phyloP scores from a whole-genome alignment of 1,139 yeast species.

The Diutina siamensis region DNA sequence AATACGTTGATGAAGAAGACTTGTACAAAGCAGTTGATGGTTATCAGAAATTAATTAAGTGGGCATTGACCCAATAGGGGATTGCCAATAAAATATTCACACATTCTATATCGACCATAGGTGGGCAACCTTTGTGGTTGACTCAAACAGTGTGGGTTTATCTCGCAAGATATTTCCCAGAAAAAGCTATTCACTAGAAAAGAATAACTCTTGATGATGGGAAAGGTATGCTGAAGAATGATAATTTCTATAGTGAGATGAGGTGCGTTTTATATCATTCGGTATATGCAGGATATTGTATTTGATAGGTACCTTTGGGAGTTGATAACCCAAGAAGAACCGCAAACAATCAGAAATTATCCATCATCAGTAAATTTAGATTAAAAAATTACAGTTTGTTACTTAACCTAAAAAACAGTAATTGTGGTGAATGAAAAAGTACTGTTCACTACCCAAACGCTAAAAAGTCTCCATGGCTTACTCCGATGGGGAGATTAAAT shows the following conservation, averaged over 20 bases:
- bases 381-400: too few relatives aligned
- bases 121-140: conserved; percentile 1
- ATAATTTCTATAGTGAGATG: not conserved
- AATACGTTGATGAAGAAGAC: conserved; percentile 40
- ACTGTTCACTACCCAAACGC: too few relatives aligned
- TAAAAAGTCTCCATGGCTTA: too few relatives aligned
- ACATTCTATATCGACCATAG: conserved; percentile 5
- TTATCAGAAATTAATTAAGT: conserved; percentile 34
- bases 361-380: too few relatives aligned
- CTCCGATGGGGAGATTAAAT: too few relatives aligned
- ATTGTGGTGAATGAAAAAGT: too few relatives aligned
- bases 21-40: conserved; percentile 44
- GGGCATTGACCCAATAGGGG: not conserved
- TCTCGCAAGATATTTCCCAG: conserved; percentile 2
- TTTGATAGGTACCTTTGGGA: too few relatives aligned
- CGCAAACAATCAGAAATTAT: too few relatives aligned
- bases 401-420: too few relatives aligned
- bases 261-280: not conserved
- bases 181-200: not conserved
- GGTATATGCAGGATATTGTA: not conserved
- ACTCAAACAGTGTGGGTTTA: conserved; percentile 5
- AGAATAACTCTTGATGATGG: not conserved
- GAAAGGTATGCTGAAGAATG: conserved; percentile 3
- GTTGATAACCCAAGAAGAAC: not conserved
- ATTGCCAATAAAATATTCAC: not conserved